A percentile compares a stretch with the other conserved stretches of the same genome.
Conservation (phyloP, 2,329 filamentous ascomycete species). For the Fusarium newnesense region DNA sequence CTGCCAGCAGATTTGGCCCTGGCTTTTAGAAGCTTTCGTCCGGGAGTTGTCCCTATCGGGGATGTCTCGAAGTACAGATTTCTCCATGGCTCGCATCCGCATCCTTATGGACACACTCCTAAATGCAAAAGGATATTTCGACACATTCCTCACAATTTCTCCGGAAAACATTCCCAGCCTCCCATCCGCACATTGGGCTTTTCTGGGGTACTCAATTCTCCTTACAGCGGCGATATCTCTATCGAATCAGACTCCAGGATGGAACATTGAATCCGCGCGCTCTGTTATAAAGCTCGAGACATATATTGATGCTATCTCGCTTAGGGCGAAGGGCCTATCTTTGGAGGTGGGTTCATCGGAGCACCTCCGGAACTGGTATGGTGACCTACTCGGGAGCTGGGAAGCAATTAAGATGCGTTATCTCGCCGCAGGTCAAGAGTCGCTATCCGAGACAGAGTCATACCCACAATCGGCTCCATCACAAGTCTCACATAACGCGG, state of each 20-base stretch:
- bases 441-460: not conserved
- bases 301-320: not conserved
- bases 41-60: not conserved
- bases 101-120: not conserved
- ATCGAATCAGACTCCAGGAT: not conserved
- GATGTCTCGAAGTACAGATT: not conserved
- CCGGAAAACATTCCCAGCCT: rapidly evolving
- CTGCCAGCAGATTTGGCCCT: not conserved
- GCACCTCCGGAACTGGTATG: not conserved
- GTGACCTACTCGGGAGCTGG: not conserved
- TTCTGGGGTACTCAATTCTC: not conserved
- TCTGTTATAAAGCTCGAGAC: not conserved
- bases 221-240: not conserved
- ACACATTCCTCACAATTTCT: not conserved
- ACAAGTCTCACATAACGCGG: not conserved
- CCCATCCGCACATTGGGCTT: not conserved
- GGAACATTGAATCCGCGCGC: not conserved
- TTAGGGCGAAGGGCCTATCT: not conserved
- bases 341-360: not conserved
- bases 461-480: not conserved
- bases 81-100: not conserved
- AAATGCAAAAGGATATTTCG: not conserved
- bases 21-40: not conserved
- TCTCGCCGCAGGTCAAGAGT: not conserved
- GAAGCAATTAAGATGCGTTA: not conserved